These are phyloP conservation scores for Aureobasidium sp. DNA, from an alignment of 2,329 filamentous ascomycete genomes.

Conservation along the genomic window DNA sequence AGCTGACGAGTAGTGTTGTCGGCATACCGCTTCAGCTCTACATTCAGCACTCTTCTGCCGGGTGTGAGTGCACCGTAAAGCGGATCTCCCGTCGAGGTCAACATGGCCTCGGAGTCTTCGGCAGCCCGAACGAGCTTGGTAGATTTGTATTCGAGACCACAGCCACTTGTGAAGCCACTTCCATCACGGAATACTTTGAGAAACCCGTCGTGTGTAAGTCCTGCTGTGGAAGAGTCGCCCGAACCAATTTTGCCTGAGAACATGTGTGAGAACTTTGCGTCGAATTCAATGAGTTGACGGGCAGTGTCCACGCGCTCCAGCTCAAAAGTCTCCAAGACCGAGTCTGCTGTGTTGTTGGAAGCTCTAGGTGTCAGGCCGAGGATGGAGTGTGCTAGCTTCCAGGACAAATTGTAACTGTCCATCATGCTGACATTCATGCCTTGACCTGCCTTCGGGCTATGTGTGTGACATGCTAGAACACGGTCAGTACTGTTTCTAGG, in stretches of 20 bases:
- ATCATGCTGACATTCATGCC: conserved; percentile 68
- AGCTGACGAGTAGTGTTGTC: conserved; percentile 22
- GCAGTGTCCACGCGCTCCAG: conserved; percentile 51
- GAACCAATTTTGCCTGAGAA: conserved; percentile 32
- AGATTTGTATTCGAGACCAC: conserved; percentile 21
- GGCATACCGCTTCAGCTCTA: conserved; percentile 20
- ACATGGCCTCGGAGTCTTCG: neutral
- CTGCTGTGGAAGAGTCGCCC: conserved; percentile 4
- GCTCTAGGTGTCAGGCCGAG: conserved; percentile 11
- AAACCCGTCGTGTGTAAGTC: conserved; percentile 21
- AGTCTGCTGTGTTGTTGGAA: conserved; percentile 17
- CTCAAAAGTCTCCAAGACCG: conserved; percentile 43
- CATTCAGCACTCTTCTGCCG: conserved; percentile 22
- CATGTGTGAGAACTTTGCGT: conserved; percentile 39
- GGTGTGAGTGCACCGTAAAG: conserved; percentile 21
- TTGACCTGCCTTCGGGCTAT: conserved; percentile 56
- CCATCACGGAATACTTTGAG: conserved; percentile 43
- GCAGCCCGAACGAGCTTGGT: conserved; percentile 13
- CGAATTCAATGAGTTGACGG: conserved; percentile 52
- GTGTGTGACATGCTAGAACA: conserved; percentile 30
- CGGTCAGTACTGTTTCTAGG: neutral
- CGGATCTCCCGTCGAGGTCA: conserved; percentile 12
- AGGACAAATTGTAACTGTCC: conserved; percentile 51
- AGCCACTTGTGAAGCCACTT: conserved; percentile 50
- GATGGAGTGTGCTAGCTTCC: conserved; percentile 41